Conservation (phyloP, 345 rosid species). For the Brassica cretica region DNA sequence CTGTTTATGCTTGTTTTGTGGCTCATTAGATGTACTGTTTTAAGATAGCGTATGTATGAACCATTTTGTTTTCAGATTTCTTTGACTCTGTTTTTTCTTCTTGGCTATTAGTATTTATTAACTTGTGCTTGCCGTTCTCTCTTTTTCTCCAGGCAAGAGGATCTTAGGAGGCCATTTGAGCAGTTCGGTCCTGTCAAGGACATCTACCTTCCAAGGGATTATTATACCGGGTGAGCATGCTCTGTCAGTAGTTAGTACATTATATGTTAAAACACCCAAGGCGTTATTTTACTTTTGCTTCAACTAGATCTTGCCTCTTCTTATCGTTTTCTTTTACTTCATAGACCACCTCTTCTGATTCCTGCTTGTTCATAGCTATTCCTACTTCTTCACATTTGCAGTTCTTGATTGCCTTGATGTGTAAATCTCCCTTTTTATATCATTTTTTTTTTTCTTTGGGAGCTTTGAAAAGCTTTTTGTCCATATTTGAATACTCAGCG, state of each 20-base stretch:
- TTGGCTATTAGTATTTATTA: not conserved
- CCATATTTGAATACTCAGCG: not conserved
- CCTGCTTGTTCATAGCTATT: not conserved
- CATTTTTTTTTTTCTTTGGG: not conserved
- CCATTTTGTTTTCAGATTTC: not conserved
- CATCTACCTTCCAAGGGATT: conserved; percentile 95
- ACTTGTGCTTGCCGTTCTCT: not conserved
- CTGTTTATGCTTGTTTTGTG: not conserved
- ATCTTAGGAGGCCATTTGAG: conserved; percentile 80
- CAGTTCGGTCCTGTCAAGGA: conserved; percentile 91
- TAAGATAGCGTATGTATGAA: not conserved
- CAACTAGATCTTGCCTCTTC: not conserved
- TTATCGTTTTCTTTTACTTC: not conserved
- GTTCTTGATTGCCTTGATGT: conserved; percentile 6
- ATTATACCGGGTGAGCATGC: conserved; percentile 80
- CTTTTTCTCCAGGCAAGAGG: conserved; percentile 71
- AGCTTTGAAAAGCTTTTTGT: not conserved
- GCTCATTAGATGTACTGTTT: not conserved
- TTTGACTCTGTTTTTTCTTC: not conserved
- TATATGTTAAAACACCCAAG: not conserved
- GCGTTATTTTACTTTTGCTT: not conserved
- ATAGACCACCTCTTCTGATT: not conserved
- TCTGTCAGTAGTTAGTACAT: conserved; percentile 1
- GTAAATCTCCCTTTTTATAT: not conserved
- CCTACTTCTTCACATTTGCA: not conserved